Evolutionary conservation across 331 rosid genomes (phyloP), one percentile per base, ranked within the genome.

Genomic region (Erythrophleum ivorense): DNA sequence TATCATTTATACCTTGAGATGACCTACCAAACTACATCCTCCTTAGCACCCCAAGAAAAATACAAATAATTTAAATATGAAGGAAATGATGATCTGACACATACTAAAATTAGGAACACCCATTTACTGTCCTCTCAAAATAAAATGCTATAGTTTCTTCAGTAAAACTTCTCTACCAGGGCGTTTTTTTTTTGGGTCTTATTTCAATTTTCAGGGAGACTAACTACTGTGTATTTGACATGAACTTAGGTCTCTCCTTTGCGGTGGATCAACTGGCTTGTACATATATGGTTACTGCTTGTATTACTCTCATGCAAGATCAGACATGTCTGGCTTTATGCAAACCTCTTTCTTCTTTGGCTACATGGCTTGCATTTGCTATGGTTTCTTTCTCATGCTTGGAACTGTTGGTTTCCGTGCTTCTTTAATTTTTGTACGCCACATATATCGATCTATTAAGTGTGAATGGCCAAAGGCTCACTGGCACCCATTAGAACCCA

Each of bases 281-380:
- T 88, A 84, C 82, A 80, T 88, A 66, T 86, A 88, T 82, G 87
- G 76, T 0, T 88, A 86, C 82, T 82, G 88, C 82, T 40, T 86
- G 71, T 86, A 84, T 64, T 86, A 53, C 88, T 88, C 84, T 60
- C 19, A 73, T 77, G 90, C 85, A 74, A 85, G 88, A 86, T 88
- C 91, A 57, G 87, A 86, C 29, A 88, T 88, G 88, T 86, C 63
- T 67, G 91, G 91, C 57, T 86, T 88, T 83, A 84, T 88, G 91
- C 91, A 88, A 82, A 82, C 88, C 59, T 84, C 88, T 21, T 84
- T 88, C 90, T 88, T 86, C 80, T 88, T 88, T 33, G 90, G 90
- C 67, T 82, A 86, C 87, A 86, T 86, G 92, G 90, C 90, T 55
- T 88, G 92, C 74, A 68, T 88, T 72, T 86, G 90, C 90, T 86